Conservation (phyloP, 495 filamentous ascomycete genomes). For the Tuber magnatum region DNA sequence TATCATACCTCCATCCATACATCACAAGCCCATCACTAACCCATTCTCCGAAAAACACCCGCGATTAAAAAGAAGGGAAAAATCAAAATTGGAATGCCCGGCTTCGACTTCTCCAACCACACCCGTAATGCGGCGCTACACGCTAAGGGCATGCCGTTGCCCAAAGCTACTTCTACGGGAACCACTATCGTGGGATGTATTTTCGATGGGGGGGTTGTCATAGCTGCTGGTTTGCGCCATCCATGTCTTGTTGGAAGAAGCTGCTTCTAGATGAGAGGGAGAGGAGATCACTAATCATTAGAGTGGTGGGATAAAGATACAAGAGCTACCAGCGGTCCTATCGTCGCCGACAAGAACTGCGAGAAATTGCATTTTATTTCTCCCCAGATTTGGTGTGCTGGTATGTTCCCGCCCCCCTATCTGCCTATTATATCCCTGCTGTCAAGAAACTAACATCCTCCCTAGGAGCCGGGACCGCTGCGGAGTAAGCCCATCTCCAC, state of each 20-base stretch:
- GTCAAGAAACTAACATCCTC: conserved; percentile 12
- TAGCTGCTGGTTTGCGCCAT: conserved; percentile 53
- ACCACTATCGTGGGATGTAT: conserved; percentile 99
- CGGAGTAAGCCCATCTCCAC: conserved; percentile 92
- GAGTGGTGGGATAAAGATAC: conserved; percentile 66
- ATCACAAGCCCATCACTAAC: neutral
- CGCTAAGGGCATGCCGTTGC: conserved; percentile 82
- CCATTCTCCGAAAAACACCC: neutral
- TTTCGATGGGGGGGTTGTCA: conserved; percentile 84
- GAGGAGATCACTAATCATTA: neutral
- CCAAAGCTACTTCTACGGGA: conserved; percentile 97
- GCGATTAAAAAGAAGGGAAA: neutral
- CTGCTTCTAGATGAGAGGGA: conserved; percentile 8
- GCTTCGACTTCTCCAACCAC: conserved; percentile 99
- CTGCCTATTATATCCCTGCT: neutral
- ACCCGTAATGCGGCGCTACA: conserved; percentile 95
- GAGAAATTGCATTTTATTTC: conserved; percentile 99
- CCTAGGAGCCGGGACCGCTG: conserved; percentile 74
- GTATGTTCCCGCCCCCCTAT: conserved; percentile 40
- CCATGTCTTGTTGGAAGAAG: conserved; percentile 9
- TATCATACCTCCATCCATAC: neutral
- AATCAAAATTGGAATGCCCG: conserved; percentile 57
- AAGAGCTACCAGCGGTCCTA: conserved; percentile 91
- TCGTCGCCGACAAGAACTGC: conserved; percentile 99
- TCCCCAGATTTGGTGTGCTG: conserved; percentile 98